phyloP scores from a whole-genome alignment of 352 stramenopile genomes.

The Pythium aristosporum region DNA sequence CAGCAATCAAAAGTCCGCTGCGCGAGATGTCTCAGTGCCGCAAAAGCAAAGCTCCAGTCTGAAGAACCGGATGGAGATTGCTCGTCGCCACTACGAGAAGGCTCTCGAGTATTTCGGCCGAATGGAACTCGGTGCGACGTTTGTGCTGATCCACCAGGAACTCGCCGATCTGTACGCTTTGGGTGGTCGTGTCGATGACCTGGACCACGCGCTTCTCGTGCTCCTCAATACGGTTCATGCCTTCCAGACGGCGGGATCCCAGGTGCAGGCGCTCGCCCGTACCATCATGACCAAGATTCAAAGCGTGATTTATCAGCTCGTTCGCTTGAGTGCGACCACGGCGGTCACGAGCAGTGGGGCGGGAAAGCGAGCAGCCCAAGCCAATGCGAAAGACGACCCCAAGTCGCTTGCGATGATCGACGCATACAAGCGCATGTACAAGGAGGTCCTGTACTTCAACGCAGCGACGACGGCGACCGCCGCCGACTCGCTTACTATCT shows the following conservation, averaged over 20 bases:
- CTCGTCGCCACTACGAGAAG: slow-evolving; percentile 83
- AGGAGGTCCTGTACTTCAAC: slow-evolving; percentile 79
- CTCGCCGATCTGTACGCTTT: slow-evolving; percentile 74
- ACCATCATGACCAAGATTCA: slow-evolving; percentile 63
- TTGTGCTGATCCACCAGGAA: slow-evolving; percentile 83
- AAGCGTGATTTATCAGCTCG: slow-evolving; percentile 58
- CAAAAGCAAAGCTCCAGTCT: slow-evolving; percentile 27
- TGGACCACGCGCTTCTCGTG: slow-evolving; percentile 77
- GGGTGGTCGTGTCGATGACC: slow-evolving; percentile 58
- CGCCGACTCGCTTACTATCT: slow-evolving; percentile 28
- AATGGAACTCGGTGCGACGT: slow-evolving; percentile 68
- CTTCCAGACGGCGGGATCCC: slow-evolving; percentile 33
- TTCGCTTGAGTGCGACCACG: slow-evolving; percentile 38
- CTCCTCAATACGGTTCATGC: slow-evolving; percentile 78
- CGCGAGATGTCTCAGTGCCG: not conserved
- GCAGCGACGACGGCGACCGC: slow-evolving; percentile 25
- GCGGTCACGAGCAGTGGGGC: not conserved
- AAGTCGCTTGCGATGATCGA: slow-evolving; percentile 47
- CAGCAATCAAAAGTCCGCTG: slow-evolving; percentile 13
- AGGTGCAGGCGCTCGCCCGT: slow-evolving; percentile 39
- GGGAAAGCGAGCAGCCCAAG: not conserved
- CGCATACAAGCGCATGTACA: slow-evolving; percentile 87
- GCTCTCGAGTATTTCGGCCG: slow-evolving; percentile 75
- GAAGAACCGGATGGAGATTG: slow-evolving; percentile 77
- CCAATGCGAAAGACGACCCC: slow-evolving; percentile 13